A percentile compares a stretch with the other conserved stretches of the same genome.
phyloP scores from a whole-genome alignment of 163 green algal species.

The Chloromonas sp. region DNA sequence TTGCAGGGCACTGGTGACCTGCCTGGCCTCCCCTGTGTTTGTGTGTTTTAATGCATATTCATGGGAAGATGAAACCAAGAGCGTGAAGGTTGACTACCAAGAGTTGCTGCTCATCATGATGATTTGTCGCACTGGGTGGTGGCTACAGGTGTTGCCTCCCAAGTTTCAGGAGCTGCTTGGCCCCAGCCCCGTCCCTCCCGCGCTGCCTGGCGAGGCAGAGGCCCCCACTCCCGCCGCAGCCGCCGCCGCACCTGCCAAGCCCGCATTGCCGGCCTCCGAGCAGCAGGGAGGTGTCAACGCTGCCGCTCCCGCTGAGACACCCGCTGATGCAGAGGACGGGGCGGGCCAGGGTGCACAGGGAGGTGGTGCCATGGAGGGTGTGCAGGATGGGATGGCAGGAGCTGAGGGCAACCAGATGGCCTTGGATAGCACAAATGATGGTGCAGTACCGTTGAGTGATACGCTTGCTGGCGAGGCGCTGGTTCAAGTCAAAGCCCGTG shows the following conservation, averaged over 20 bases:
- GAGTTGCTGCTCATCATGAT: no score
- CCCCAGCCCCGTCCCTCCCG: slow-evolving; percentile 34
- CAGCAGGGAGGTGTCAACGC: neutral
- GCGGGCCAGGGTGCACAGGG: slow-evolving; percentile 12
- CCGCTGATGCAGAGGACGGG: neutral
- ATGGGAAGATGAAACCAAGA: no score
- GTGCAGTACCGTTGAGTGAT: neutral
- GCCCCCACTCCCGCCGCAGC: neutral
- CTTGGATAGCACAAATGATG: neutral
- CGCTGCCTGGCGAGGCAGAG: slow-evolving; percentile 23
- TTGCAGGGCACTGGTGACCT: no score
- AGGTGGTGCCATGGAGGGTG: slow-evolving; percentile 5
- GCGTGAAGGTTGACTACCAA: no score
- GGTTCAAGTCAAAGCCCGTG: slow-evolving; percentile 13
- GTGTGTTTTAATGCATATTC: no score
- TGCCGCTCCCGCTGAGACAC: no score
- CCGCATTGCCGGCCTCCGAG: neutral
- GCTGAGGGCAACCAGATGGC: neutral
- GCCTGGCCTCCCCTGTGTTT: no score
- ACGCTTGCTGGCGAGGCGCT: slow-evolving; percentile 19
- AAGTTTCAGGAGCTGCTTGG: slow-evolving; percentile 61
- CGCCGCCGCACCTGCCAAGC: neutral
- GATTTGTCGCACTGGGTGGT: no score
- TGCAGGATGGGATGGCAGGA: neutral
- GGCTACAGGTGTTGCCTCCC: slow-evolving; percentile 48